A percentile compares a stretch with the other conserved stretches of the same genome.
These are phyloP conservation scores for Isoetes taiwanensis DNA, from an alignment of 75 land plant species.

Conservation along the genomic window DNA sequence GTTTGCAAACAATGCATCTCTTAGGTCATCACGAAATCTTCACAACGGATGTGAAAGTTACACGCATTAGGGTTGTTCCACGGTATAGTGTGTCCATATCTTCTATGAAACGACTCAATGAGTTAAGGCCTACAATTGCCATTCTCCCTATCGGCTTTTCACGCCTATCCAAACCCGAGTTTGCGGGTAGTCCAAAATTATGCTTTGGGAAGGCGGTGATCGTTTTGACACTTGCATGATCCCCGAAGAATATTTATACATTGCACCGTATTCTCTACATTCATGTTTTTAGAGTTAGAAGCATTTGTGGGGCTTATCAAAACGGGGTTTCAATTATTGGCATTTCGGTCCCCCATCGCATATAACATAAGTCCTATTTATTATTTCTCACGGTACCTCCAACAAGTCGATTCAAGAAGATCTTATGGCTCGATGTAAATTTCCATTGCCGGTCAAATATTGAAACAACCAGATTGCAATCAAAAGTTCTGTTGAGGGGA, in stretches of 20 bases:
- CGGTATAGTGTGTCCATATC: constrained; percentile 43
- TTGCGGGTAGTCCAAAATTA: constrained; percentile 2
- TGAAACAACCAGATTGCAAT: too few species aligned
- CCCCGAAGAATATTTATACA: constrained; percentile 13
- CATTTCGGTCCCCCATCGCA: constrained; percentile 23
- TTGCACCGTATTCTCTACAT: constrained; percentile 49
- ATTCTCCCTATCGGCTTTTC: constrained; percentile 58
- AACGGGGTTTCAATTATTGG: constrained; percentile 30
- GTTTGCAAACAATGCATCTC: constrained; percentile 53
- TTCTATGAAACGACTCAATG: constrained; percentile 39
- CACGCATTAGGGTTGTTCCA: constrained; percentile 68
- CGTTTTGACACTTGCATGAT: too few species aligned
- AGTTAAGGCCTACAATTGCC: constrained; percentile 46
- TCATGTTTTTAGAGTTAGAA: constrained; percentile 39
- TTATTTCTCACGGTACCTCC: constrained; percentile 26
- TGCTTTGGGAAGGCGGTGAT: not conserved
- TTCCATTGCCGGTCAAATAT: too few species aligned
- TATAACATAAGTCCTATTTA: constrained; percentile 33
- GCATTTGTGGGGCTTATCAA: constrained; percentile 33
- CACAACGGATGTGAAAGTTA: too few species aligned
- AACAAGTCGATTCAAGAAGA: too few species aligned
- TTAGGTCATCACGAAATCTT: constrained; percentile 37
- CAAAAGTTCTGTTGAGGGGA: too few species aligned
- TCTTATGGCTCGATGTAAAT: too few species aligned
- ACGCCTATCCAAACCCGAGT: constrained; percentile 14